Base-by-base conservation (phyloP, 2,329 filamentous ascomycete species). In the Lachnellula cervina region DNA sequence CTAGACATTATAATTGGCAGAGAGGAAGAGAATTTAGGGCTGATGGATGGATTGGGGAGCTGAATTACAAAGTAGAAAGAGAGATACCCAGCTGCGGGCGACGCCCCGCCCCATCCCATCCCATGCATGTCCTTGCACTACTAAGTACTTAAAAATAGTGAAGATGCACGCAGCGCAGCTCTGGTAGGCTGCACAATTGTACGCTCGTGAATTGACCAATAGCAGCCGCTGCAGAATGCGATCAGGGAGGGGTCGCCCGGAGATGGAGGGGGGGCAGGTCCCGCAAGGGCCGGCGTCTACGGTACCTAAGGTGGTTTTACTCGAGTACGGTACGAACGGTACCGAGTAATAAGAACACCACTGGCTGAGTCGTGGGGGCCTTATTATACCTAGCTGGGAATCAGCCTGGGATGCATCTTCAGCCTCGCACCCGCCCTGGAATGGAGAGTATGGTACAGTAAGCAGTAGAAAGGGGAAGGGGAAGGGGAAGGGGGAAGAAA, bases 131-230 rank as follows among this genome's bases (percentile, higher is more conserved):
- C 44, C 28, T 47, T 47, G 44, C 42, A 21, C 44, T 16, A 21
- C 44, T 16, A 9, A 32, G 28, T 3, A 13, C 28, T 32, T 47
- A 7, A 17, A 46, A 47, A 47, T 47, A 47, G 44, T 47, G 44
- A 44, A 21, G 42, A 44, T 44, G 19, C n/a, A 44, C 19, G 21
- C 44, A 45, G 17, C 8, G 43, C 19, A 6, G 25, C 14, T 2
- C 44, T 34, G 25, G 21, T 25, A n/a, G 44, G 44, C 44, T 47
- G 44, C 44, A 34, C 44, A 32, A 44, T 44, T 19, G 8, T n/a
- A 11, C 21, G 42, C 54, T 56, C 54, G 54, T n/a, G 54, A 56
- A 56, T 52, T 56, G 54, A 38, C 54, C 54, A 56, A 56, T 56
- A 19, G n/a, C 40, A 5, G 34, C 34, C 21, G 19, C 21, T 23